Conservation (phyloP, 306 rosid species). For the Cicer pinnatifidum region DNA sequence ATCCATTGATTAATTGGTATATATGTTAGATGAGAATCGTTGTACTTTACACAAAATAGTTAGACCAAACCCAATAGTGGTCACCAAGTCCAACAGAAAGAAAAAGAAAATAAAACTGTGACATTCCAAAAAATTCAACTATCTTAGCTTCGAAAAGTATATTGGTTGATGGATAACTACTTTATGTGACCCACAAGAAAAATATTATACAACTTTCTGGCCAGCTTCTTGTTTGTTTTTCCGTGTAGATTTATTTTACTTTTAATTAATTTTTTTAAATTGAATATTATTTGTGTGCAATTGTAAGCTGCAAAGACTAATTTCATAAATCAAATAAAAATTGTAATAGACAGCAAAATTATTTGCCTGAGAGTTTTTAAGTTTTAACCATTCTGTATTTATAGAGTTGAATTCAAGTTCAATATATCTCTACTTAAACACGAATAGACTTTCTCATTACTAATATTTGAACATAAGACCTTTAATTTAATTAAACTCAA, state of each 20-base stretch:
- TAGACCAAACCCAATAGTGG: slow-evolving; percentile 51
- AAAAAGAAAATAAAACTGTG: not conserved
- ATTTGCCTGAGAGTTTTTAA: too few species aligned
- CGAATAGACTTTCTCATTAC: too few species aligned
- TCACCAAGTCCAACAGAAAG: slow-evolving; percentile 34
- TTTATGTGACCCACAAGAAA: slow-evolving; percentile 50
- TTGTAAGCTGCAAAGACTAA: too few species aligned
- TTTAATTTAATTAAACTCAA: too few species aligned
- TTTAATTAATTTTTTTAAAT: not conserved
- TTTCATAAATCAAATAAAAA: too few species aligned
- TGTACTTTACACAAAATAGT: slow-evolving; percentile 50
- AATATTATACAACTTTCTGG: slow-evolving; percentile 43
- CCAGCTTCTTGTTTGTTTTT: slow-evolving; percentile 40
- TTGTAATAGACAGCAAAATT: too few species aligned
- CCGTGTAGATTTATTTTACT: not conserved
- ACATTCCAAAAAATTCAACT: slow-evolving; percentile 10
- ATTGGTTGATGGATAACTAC: slow-evolving; percentile 43
- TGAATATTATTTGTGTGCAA: too few species aligned
- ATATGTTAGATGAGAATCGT: slow-evolving; percentile 49
- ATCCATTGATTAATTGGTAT: slow-evolving; percentile 28
- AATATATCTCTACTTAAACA: too few species aligned
- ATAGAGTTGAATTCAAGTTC: too few species aligned
- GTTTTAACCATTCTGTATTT: too few species aligned
- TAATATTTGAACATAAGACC: too few species aligned
- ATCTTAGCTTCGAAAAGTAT: slow-evolving; percentile 30